These are phyloP conservation scores for Glarea lozoyensis DNA, from an alignment of 495 filamentous ascomycete genomes.

Conservation along the genomic window DNA sequence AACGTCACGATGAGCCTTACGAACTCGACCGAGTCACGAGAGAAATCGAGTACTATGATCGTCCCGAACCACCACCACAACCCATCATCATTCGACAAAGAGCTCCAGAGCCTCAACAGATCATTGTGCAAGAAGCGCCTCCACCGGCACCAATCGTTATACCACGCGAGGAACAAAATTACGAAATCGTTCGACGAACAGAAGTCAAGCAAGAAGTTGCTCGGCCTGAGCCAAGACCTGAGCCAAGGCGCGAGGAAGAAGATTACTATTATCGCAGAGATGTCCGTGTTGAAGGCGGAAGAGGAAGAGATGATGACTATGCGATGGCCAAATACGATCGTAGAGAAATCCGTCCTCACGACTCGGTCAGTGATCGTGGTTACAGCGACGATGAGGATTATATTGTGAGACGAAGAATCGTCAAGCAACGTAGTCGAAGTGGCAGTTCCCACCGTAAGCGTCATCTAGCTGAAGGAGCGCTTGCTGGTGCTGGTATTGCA, in stretches of 20 bases:
- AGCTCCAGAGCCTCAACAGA: constrained; percentile 50
- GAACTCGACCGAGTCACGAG: constrained; percentile 55
- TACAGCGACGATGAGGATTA: constrained; percentile 24
- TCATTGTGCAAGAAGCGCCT: constrained; percentile 67
- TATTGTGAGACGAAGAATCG: constrained; percentile 17
- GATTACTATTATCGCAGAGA: constrained; percentile 59
- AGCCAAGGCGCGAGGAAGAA: constrained; percentile 36
- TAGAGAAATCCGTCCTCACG: constrained; percentile 26
- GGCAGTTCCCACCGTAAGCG: constrained; percentile 52
- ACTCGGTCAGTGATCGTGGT: constrained; percentile 17
- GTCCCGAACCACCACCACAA: constrained; percentile 40
- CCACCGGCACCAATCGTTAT: constrained; percentile 56
- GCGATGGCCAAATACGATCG: constrained; percentile 37
- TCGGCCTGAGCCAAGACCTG: no score
- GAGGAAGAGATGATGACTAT: constrained; percentile 53
- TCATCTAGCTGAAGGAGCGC: constrained; percentile 78
- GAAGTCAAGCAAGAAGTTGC: constrained; percentile 43
- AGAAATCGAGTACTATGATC: constrained; percentile 60
- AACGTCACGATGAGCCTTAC: constrained; percentile 26
- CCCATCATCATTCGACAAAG: constrained; percentile 62
- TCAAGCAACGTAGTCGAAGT: constrained; percentile 18
- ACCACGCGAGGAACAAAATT: constrained; percentile 54
- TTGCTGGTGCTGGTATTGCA: constrained; percentile 68
- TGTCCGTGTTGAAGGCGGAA: constrained; percentile 23
- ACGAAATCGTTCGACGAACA: constrained; percentile 59